Conservation (phyloP, 768 basidiomycete species). For the Termitomyces sp. region DNA sequence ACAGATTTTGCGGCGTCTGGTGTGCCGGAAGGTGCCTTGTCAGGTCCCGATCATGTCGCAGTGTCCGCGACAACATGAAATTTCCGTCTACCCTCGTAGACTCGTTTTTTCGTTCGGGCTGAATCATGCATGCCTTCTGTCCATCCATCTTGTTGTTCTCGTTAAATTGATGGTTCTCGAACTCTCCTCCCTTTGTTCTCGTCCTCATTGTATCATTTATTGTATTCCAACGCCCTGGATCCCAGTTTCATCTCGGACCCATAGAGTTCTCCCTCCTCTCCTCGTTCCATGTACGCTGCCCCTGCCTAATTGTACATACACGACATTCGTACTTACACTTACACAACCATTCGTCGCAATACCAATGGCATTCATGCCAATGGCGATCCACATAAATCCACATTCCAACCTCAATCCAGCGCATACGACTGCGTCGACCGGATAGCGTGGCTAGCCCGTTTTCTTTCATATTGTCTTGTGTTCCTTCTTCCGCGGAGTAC, state of each 20-base stretch:
- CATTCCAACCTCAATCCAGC: neutral
- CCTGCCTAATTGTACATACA: neutral
- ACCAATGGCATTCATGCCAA: neutral
- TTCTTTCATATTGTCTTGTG: neutral
- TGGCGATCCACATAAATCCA: neutral
- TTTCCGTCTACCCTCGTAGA: neutral
- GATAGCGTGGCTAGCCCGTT: neutral
- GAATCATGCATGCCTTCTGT: neutral
- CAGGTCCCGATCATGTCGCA: slow-evolving; percentile 46
- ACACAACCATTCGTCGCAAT: neutral
- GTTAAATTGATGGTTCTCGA: neutral
- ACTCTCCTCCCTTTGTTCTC: neutral
- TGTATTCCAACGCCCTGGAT: neutral
- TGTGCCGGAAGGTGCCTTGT: slow-evolving; percentile 57
- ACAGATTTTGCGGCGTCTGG: slow-evolving; percentile 26
- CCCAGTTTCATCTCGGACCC: neutral
- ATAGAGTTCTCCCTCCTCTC: neutral
- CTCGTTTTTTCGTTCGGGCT: neutral
- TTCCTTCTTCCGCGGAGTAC: neutral
- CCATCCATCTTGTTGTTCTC: neutral
- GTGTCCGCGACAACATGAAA: slow-evolving; percentile 3
- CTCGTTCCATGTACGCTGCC: neutral
- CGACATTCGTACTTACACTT: neutral
- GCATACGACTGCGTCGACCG: neutral
- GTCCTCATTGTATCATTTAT: neutral